Conservation (phyloP, 1,284 basidiomycete genomes). For the Pseudomicrostroma phylloplanum region DNA sequence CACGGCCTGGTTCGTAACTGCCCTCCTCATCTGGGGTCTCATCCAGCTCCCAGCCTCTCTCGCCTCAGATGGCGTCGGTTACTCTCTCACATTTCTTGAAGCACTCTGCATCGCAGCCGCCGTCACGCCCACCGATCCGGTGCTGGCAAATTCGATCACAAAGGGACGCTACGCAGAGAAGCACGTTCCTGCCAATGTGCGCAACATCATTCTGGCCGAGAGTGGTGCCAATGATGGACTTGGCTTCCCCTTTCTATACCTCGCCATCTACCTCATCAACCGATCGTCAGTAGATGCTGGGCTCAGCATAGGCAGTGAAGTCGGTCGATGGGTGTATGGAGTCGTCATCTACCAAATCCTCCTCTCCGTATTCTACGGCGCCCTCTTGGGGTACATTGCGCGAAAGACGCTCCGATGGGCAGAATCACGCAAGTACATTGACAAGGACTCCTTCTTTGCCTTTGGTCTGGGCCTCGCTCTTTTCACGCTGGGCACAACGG, state of each 20-base stretch:
- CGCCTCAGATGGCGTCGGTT: neutral
- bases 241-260: constrained; percentile 42
- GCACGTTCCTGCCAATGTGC: constrained; percentile 50
- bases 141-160: constrained; percentile 50
- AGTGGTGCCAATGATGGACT: constrained; percentile 53
- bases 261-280: constrained; percentile 50
- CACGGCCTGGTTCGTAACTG: constrained; percentile 51
- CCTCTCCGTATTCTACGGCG: constrained; percentile 48
- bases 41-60: constrained; percentile 21
- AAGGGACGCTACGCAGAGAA: constrained; percentile 52
- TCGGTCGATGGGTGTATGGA: constrained; percentile 52
- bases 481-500: constrained; percentile 52
- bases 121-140: constrained; percentile 53
- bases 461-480: constrained; percentile 53
- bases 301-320: constrained; percentile 36
- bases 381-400: constrained; percentile 51
- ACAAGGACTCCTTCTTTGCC: constrained; percentile 50
- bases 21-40: constrained; percentile 49
- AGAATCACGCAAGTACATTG: constrained; percentile 48
- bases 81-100: constrained; percentile 50
- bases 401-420: constrained; percentile 51
- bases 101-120: constrained; percentile 51
- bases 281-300: constrained; percentile 30
- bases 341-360: constrained; percentile 52
- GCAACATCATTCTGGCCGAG: constrained; percentile 52